phyloP scores from a whole-genome alignment of 2,329 filamentous ascomycete genomes.

The Fusarium citri region DNA sequence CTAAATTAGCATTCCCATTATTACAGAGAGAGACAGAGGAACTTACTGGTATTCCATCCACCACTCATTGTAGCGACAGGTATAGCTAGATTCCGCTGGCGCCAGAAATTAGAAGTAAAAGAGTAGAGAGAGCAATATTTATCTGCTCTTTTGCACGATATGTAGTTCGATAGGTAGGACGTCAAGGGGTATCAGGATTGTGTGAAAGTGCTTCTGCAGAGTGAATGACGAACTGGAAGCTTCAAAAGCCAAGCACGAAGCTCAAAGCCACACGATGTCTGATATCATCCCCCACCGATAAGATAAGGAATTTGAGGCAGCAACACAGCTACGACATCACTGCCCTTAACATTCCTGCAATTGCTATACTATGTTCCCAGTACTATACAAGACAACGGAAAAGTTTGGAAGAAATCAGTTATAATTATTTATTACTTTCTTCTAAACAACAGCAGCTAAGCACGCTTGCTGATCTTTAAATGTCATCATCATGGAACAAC shows the following conservation, averaged over 20 bases:
- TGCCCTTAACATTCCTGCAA: background rate
- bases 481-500: background rate
- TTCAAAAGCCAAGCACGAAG: conserved; percentile 22
- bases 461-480: background rate
- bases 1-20: conserved; percentile 15
- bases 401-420: background rate
- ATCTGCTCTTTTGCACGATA: background rate
- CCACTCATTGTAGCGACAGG: conserved; percentile 68
- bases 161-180: background rate
- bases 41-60: conserved; percentile 91
- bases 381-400: background rate
- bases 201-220: background rate
- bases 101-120: background rate
- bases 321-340: conserved; percentile 38
- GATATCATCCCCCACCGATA: conserved; percentile 46
- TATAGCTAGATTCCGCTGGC: background rate
- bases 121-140: background rate
- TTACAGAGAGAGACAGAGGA: background rate
- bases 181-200: background rate
- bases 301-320: conserved; percentile 44
- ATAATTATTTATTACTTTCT: conserved; percentile 1
- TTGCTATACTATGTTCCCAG: background rate
- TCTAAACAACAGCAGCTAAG: background rate
- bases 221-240: conserved; percentile 23
- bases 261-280: conserved; percentile 36